Conservation (phyloP, 1,284 basidiomycete species). For the Ganoderma lingzhi region DNA sequence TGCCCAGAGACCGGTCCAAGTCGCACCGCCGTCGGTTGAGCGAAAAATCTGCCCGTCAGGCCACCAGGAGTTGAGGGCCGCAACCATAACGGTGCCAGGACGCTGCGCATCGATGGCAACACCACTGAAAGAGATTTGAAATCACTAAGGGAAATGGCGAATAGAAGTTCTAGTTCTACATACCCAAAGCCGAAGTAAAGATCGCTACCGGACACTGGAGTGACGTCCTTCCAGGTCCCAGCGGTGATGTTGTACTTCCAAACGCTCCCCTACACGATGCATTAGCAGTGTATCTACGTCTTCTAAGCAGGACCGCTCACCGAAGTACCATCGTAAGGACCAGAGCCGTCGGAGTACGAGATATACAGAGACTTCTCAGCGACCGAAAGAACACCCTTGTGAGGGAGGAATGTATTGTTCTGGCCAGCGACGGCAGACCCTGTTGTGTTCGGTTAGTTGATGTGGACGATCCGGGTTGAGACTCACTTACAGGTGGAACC, state of each 20-base stretch:
- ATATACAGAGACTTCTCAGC: conserved; percentile 65
- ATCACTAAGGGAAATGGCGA: conserved; percentile 25
- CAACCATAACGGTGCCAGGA: conserved; percentile 73
- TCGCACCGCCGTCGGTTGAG: conserved; percentile 59
- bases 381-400: conserved; percentile 70
- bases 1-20: conserved; percentile 65
- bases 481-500: conserved; percentile 58
- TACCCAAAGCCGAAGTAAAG: conserved; percentile 43
- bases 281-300: not conserved
- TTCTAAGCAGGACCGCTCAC: conserved; percentile 22
- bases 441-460: conserved; percentile 32
- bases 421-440: conserved; percentile 67
- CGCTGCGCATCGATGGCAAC: conserved; percentile 65
- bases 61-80: conserved; percentile 64
- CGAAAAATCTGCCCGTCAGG: conserved; percentile 76
- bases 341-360: conserved; percentile 58
- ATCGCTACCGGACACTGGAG: conserved; percentile 43
- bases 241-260: conserved; percentile 57
- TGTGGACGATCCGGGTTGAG: not conserved
- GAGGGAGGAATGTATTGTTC: conserved; percentile 64
- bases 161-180: not conserved
- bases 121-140: conserved; percentile 55
- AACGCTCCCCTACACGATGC: conserved; percentile 33
- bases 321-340: conserved; percentile 62
- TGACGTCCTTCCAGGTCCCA: conserved; percentile 55